Conservation (phyloP, 2,329 filamentous ascomycete genomes). For the Macrophomina pseudophaseolina region DNA sequence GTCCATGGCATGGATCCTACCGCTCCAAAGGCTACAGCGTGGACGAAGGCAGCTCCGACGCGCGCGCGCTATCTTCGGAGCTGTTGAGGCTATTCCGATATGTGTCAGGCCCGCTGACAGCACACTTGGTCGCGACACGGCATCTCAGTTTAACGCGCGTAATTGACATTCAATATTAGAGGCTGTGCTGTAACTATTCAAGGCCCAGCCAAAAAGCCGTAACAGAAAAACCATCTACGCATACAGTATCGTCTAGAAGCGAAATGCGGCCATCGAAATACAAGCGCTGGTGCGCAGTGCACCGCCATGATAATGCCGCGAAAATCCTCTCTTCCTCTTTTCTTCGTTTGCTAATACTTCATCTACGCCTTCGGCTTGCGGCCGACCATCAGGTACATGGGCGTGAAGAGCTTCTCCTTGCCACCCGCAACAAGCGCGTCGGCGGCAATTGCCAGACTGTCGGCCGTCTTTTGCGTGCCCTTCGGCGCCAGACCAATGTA, state of each 20-base stretch:
- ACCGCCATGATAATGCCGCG: slow-evolving; percentile 3
- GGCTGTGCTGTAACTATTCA: slow-evolving; percentile 16
- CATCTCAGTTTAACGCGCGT: not conserved
- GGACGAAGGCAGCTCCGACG: slow-evolving; percentile 10
- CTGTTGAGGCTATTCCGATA: slow-evolving; percentile 23
- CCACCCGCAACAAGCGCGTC: slow-evolving; percentile 88
- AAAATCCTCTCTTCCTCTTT: not conserved
- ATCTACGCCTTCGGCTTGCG: slow-evolving; percentile 69
- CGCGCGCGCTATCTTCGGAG: slow-evolving; percentile 12
- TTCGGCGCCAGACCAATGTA: slow-evolving; percentile 73
- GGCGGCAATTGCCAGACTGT: slow-evolving; percentile 80
- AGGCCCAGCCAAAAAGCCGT: slow-evolving; percentile 23
- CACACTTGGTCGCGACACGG: not conserved
- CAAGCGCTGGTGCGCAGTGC: slow-evolving; percentile 6
- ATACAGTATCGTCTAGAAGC: slow-evolving; percentile 19
- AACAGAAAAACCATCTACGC: slow-evolving; percentile 19
- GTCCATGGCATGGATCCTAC: not conserved
- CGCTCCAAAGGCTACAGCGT: not conserved
- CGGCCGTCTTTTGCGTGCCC: slow-evolving; percentile 93
- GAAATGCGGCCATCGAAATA: slow-evolving; percentile 6
- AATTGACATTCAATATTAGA: slow-evolving; percentile 21
- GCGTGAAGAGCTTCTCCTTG: slow-evolving; percentile 90
- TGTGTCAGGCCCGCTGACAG: not conserved
- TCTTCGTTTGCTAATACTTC: not conserved
- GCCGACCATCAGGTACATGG: slow-evolving; percentile 97